Evolutionary conservation across 2,329 filamentous ascomycete genomes (phyloP).

Genomic region (Penicillium oxalicum): DNA sequence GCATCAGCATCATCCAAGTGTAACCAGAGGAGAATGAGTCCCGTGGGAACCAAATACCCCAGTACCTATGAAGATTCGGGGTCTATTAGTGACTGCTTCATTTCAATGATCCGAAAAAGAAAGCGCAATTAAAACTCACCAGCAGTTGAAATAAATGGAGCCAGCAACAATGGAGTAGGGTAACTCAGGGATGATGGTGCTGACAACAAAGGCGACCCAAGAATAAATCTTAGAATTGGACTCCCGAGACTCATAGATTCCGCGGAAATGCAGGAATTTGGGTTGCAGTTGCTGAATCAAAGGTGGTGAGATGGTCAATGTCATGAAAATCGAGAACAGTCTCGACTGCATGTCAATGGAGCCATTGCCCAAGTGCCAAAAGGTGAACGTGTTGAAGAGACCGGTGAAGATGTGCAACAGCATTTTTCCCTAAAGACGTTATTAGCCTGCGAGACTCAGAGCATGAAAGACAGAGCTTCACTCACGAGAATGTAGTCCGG

Average conservation of each 20-base stretch:
- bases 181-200: constrained; percentile 61
- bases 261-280: constrained; percentile 59
- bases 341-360: constrained; percentile 62
- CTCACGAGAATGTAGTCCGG: constrained; percentile 52
- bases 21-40: constrained; percentile 56
- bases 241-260: constrained; percentile 66
- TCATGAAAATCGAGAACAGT: constrained; percentile 72
- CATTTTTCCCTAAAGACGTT: constrained; percentile 52
- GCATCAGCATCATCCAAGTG: constrained; percentile 57
- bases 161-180: constrained; percentile 63
- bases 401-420: constrained; percentile 58
- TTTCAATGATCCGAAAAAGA: neutral
- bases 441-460: neutral
- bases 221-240: constrained; percentile 74
- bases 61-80: constrained; percentile 40
- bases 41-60: constrained; percentile 49
- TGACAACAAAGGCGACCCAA: constrained; percentile 65
- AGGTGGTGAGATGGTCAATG: constrained; percentile 66
- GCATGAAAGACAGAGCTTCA: neutral
- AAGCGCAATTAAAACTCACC: constrained; percentile 39
- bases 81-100: too few species aligned
- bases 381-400: constrained; percentile 66
- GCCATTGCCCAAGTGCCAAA: constrained; percentile 55
- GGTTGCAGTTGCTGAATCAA: constrained; percentile 74
- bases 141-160: constrained; percentile 59